Conservation (phyloP, 164 flowering plant species). For the Sedum album region DNA sequence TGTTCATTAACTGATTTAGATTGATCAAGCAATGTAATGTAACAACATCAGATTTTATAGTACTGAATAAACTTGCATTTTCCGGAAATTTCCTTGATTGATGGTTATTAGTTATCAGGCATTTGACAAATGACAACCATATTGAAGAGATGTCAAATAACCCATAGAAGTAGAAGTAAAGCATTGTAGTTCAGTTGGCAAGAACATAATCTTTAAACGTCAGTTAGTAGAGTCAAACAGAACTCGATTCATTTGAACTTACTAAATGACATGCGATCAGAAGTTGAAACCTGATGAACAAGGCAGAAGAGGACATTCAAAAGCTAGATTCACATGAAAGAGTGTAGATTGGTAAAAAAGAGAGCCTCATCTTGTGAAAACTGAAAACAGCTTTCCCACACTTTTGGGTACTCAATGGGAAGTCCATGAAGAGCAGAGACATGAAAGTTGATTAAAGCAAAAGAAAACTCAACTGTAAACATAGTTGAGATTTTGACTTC, state of each 20-base stretch:
- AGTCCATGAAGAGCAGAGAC: neutral
- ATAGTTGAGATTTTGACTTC: neutral
- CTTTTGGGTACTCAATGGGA: neutral
- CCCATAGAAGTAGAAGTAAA: too few species aligned
- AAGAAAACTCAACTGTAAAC: neutral
- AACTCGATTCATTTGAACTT: too few species aligned
- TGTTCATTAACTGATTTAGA: neutral
- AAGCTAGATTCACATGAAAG: neutral
- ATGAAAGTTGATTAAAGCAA: neutral
- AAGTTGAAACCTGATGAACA: conserved; percentile 1
- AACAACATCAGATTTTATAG: too few species aligned
- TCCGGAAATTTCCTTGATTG: too few species aligned
- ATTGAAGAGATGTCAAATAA: too few species aligned
- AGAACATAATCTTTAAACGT: too few species aligned
- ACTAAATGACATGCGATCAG: too few species aligned
- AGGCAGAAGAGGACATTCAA: neutral
- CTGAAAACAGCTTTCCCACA: neutral
- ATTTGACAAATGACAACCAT: neutral
- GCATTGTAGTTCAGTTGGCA: too few species aligned
- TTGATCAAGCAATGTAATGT: too few species aligned
- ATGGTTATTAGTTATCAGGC: neutral
- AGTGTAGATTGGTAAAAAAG: neutral
- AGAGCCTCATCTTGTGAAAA: conserved; percentile 1
- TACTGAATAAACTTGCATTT: neutral
- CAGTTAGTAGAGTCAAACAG: too few species aligned